phyloP scores from a whole-genome alignment of 768 basidiomycete genomes.

The Boletus rubropictus region DNA sequence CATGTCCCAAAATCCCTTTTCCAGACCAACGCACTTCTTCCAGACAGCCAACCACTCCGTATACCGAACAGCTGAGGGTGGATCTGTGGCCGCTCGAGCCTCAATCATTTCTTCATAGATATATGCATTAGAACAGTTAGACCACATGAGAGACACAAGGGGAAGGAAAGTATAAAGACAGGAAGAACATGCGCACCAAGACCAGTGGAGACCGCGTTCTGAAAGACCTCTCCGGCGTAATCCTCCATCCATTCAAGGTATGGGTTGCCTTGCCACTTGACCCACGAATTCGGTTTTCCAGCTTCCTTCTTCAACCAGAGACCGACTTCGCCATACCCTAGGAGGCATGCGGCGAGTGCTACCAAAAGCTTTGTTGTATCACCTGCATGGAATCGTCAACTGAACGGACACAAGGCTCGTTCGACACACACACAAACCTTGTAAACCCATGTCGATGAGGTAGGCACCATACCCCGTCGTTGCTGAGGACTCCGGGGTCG shows the following conservation, averaged over 20 bases:
- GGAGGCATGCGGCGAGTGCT: conserved; percentile 76
- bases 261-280: conserved; percentile 59
- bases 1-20: conserved; percentile 87
- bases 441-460: conserved; percentile 71
- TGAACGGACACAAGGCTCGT: neutral
- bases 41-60: conserved; percentile 68
- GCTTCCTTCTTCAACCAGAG: conserved; percentile 68
- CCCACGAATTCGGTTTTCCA: conserved; percentile 40
- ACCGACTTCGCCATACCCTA: conserved; percentile 92
- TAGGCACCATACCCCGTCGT: conserved; percentile 87
- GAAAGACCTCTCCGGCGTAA: conserved; percentile 68
- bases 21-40: conserved; percentile 69
- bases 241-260: conserved; percentile 77
- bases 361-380: conserved; percentile 70
- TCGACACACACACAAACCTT: conserved; percentile 17
- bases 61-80: conserved; percentile 55
- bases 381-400: conserved; percentile 35
- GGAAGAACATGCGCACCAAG: conserved; percentile 48
- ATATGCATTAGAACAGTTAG: neutral
- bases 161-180: neutral
- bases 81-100: conserved; percentile 48
- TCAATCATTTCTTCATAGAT: conserved; percentile 64
- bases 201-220: conserved; percentile 64
- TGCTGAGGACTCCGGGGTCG: conserved; percentile 58
- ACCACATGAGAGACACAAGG: neutral